Conservation (phyloP, 108 stramenopile species). For the Pseudonitzschia multiseries region DNA sequence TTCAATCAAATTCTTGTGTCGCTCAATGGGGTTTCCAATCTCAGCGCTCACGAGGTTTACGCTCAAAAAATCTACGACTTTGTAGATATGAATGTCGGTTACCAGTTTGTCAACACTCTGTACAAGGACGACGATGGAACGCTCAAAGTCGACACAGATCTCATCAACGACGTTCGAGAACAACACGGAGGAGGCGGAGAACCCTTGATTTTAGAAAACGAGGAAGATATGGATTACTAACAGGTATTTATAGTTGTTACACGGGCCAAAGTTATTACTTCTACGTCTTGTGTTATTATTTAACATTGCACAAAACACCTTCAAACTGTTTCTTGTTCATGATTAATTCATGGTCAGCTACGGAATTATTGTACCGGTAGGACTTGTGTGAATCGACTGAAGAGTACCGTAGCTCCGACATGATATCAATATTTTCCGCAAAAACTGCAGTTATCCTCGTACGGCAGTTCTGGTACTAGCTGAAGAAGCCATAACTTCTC, state of each 20-base stretch:
- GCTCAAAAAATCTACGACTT: slow-evolving; percentile 80
- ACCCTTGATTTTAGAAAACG: slow-evolving; percentile 25
- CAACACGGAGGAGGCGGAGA: slow-evolving; percentile 58
- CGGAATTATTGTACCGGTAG: too few relatives aligned
- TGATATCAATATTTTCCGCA: too few relatives aligned
- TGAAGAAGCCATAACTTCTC: too few relatives aligned
- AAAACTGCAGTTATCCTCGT: too few relatives aligned
- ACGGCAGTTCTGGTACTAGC: too few relatives aligned
- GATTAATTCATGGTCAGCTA: too few relatives aligned
- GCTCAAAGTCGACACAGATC: slow-evolving; percentile 50
- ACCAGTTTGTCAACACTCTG: slow-evolving; percentile 66
- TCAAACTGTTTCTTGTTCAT: too few relatives aligned
- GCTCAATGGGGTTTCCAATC: slow-evolving; percentile 71
- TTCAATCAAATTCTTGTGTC: slow-evolving; percentile 79
- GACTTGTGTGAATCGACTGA: too few relatives aligned
- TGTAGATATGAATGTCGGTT: slow-evolving; percentile 74
- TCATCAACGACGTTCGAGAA: slow-evolving; percentile 63
- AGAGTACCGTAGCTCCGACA: too few relatives aligned
- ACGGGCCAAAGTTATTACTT: too few relatives aligned
- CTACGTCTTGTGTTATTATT: too few relatives aligned
- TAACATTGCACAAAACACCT: too few relatives aligned
- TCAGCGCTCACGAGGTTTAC: slow-evolving; percentile 65
- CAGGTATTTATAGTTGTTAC: not conserved
- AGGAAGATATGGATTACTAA: not conserved
- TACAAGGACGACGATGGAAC: slow-evolving; percentile 47